Percentiles rank a stretch among this genome's conserved stretches.
These are phyloP conservation scores for Suaeda aralocaspica DNA, from an alignment of 148 eudicot species.

Conservation along the genomic window DNA sequence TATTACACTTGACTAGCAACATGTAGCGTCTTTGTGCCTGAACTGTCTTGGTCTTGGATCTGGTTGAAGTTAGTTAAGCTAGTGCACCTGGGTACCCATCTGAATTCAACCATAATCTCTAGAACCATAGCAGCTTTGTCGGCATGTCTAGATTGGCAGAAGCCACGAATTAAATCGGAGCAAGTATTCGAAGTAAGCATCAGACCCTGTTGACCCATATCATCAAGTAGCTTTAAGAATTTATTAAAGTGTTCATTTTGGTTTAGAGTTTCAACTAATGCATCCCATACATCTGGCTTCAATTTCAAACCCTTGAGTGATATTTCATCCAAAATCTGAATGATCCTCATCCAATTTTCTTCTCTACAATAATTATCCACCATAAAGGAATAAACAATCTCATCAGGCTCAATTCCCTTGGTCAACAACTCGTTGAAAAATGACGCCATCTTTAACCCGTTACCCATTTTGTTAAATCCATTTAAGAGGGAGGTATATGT, in stretches of 20 bases:
- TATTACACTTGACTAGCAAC: conserved; percentile 37
- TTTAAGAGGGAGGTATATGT: conserved; percentile 65
- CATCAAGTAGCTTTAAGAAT: conserved; percentile 39
- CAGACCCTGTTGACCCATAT: conserved; percentile 56
- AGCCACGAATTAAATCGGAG: conserved; percentile 35
- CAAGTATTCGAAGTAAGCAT: conserved; percentile 49
- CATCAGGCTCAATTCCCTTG: conserved; percentile 64
- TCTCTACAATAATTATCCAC: conserved; percentile 43
- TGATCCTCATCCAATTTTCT: conserved; percentile 44
- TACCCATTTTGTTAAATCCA: conserved; percentile 48
- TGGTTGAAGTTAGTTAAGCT: conserved; percentile 34
- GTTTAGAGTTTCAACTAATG: conserved; percentile 32
- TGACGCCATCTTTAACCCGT: conserved; percentile 48
- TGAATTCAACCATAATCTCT: conserved; percentile 39
- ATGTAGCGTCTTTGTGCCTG: conserved; percentile 25
- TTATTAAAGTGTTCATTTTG: conserved; percentile 37
- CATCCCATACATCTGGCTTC: conserved; percentile 35
- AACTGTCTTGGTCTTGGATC: conserved; percentile 15
- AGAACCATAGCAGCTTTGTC: conserved; percentile 43
- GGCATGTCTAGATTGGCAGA: conserved; percentile 38
- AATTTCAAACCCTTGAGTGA: conserved; percentile 41
- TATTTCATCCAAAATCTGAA: conserved; percentile 49
- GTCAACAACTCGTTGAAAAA: conserved; percentile 61
- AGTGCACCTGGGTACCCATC: conserved; percentile 47
- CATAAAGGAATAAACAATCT: conserved; percentile 43